A percentile compares a stretch with the other conserved stretches of the same genome.
Conservation (phyloP, 192 early-diverging fungal genomes). For the Geranomyces variabilis region DNA sequence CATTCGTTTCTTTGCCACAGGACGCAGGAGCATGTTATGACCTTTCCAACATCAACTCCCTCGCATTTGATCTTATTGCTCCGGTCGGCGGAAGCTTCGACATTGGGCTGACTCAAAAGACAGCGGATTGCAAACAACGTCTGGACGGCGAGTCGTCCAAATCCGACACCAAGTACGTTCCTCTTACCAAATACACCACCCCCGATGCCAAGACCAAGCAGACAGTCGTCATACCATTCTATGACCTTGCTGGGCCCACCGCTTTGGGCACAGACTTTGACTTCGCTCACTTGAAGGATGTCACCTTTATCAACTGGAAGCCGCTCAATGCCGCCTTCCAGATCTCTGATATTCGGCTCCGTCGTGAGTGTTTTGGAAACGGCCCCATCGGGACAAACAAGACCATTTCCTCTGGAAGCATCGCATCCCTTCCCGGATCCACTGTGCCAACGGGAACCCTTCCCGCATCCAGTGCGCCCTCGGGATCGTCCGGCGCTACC, state of each 20-base stretch:
- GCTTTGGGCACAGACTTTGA: constrained; percentile 24
- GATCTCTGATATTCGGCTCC: constrained; percentile 28
- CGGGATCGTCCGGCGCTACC: too few relatives aligned
- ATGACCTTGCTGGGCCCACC: constrained; percentile 16
- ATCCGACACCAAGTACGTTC: constrained; percentile 29
- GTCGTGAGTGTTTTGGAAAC: constrained; percentile 19
- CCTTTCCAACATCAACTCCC: constrained; percentile 26
- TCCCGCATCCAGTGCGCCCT: too few relatives aligned
- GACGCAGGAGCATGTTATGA: constrained; percentile 43
- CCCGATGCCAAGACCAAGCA: constrained; percentile 31
- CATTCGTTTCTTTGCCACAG: too few relatives aligned
- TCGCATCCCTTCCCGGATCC: too few relatives aligned
- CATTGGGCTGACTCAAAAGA: constrained; percentile 36
- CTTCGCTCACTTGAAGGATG: constrained; percentile 40
- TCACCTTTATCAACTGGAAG: constrained; percentile 19
- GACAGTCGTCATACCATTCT: constrained; percentile 30
- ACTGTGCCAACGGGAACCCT: too few relatives aligned
- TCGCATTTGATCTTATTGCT: constrained; percentile 41
- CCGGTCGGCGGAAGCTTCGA: constrained; percentile 36
- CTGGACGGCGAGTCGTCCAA: neutral
- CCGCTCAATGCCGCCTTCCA: neutral
- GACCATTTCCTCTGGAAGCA: constrained; percentile 6
- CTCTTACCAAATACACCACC: too few relatives aligned
- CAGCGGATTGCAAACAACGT: constrained; percentile 28
- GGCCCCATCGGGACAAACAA: constrained; percentile 14